Evolutionary conservation across 768 basidiomycete genomes (phyloP).

Genomic region (Termitomyces sp.): DNA sequence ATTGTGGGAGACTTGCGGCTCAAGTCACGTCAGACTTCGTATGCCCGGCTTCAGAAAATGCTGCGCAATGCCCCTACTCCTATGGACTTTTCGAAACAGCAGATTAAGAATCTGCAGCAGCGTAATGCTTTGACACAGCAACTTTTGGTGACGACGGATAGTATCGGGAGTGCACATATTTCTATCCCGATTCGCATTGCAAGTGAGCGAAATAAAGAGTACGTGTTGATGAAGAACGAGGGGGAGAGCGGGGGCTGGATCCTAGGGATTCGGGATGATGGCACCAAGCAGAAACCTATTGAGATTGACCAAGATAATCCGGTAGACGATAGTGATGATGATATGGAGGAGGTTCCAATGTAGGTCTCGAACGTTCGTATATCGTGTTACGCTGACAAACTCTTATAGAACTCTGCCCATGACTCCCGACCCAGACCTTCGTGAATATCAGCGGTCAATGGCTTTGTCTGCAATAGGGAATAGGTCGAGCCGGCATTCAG

Average conservation of each 20-base stretch:
- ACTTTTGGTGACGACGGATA: constrained; percentile 86
- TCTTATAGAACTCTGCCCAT: constrained; percentile 26
- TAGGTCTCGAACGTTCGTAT: constrained; percentile 26
- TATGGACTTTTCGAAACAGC: constrained; percentile 93
- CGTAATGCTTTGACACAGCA: constrained; percentile 92
- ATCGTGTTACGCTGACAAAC: neutral
- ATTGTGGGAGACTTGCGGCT: constrained; percentile 94
- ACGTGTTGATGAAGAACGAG: constrained; percentile 92
- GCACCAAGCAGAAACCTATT: constrained; percentile 82
- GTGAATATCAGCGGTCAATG: constrained; percentile 54
- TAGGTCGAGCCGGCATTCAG: constrained; percentile 36
- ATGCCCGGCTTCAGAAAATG: constrained; percentile 91
- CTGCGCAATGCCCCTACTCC: constrained; percentile 71
- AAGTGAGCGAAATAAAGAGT: constrained; percentile 91
- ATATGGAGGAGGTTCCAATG: constrained; percentile 83
- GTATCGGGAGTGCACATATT: constrained; percentile 84
- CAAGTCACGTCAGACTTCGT: constrained; percentile 92
- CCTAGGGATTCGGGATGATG: constrained; percentile 84
- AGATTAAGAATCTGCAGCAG: constrained; percentile 86
- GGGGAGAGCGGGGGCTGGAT: constrained; percentile 90
- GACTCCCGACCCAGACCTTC: constrained; percentile 54
- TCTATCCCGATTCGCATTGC: constrained; percentile 92
- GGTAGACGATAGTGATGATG: constrained; percentile 39
- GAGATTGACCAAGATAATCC: constrained; percentile 66
- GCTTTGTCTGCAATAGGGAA: constrained; percentile 55